phyloP scores from a whole-genome alignment of 345 rosid species.

The Reutealis trisperma region DNA sequence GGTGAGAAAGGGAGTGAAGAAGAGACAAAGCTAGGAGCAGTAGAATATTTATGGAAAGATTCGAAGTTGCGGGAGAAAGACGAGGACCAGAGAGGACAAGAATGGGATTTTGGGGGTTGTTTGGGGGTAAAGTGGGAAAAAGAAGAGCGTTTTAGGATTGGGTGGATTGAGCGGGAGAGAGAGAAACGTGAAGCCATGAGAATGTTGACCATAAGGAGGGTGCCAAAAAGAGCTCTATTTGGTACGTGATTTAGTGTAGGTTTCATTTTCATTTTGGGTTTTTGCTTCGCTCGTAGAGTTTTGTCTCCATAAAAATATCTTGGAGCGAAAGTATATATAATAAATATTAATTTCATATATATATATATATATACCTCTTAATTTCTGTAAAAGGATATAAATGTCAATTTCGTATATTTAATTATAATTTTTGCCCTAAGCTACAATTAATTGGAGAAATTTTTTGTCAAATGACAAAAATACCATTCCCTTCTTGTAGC shows the following conservation, averaged over 20 bases:
- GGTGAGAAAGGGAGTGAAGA: conserved; percentile 21
- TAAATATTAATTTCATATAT: too few relatives aligned
- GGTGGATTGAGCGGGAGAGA: conserved; percentile 44
- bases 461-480: too few relatives aligned
- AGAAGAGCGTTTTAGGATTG: conserved; percentile 29
- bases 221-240: not conserved
- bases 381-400: too few relatives aligned
- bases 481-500: too few relatives aligned
- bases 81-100: conserved; percentile 57
- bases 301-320: too few relatives aligned
- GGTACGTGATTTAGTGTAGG: not conserved
- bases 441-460: too few relatives aligned
- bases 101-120: conserved; percentile 28
- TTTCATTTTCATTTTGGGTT: not conserved
- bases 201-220: conserved; percentile 12
- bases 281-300: not conserved
- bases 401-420: too few relatives aligned
- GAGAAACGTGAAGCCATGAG: conserved; percentile 41
- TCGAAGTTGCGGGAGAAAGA: conserved; percentile 48
- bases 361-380: too few relatives aligned
- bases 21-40: not conserved
- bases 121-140: conserved; percentile 37
- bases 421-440: too few relatives aligned
- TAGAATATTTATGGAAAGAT: conserved; percentile 30
- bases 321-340: too few relatives aligned